A percentile compares a stretch with the other conserved stretches of the same genome.
These are phyloP conservation scores for Alternaria incomplexa DNA, from an alignment of 2,329 filamentous ascomycete genomes.

Conservation along the genomic window DNA sequence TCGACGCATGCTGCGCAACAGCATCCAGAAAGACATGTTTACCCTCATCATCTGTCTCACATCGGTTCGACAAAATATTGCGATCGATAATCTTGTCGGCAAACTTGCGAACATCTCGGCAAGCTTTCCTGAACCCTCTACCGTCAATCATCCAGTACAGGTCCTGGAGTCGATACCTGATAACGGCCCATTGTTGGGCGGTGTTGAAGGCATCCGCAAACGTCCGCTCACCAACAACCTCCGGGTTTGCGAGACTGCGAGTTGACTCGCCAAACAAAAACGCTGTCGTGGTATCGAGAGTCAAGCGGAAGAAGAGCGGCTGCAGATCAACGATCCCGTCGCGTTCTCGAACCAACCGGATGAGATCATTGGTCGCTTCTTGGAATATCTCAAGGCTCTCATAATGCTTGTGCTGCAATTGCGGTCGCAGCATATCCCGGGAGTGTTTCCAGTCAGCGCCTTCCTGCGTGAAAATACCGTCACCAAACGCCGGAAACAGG, in stretches of 20 bases:
- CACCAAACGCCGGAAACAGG: constrained; percentile 49
- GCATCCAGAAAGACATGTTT: constrained; percentile 27
- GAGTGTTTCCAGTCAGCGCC: constrained; percentile 15
- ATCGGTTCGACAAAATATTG: background rate
- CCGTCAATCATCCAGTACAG: background rate
- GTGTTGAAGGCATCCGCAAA: background rate
- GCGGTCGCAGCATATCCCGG: background rate
- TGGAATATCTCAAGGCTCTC: background rate
- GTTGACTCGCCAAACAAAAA: constrained; percentile 40
- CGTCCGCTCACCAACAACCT: background rate
- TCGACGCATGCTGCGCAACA: constrained; percentile 12
- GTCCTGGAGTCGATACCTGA: background rate
- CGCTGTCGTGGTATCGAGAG: constrained; percentile 43
- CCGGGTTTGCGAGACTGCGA: background rate
- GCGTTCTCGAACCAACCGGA: background rate
- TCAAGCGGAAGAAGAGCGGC: constrained; percentile 48
- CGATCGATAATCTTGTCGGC: background rate
- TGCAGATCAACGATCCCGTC: constrained; percentile 36
- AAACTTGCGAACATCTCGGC: background rate
- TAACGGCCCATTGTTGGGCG: background rate
- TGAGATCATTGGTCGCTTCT: background rate
- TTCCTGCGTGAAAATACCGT: constrained; percentile 48
- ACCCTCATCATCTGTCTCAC: background rate
- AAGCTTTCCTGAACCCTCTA: background rate
- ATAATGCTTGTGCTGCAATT: background rate